Conservation (phyloP, 2,329 filamentous ascomycete species). For the Calonectria montana region DNA sequence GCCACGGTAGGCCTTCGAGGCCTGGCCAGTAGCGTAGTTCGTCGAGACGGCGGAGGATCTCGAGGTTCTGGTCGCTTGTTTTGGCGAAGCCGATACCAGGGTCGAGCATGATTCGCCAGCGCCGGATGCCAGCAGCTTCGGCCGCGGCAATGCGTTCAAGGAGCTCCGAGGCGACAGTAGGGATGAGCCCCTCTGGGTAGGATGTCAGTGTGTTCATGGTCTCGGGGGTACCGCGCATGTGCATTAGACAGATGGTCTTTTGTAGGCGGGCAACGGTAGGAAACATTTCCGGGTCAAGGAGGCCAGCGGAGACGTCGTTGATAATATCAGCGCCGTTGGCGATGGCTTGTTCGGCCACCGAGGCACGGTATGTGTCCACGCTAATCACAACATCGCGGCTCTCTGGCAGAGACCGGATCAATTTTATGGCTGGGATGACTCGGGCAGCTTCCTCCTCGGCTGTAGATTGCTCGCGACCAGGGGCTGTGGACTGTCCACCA, state of each 20-base stretch:
- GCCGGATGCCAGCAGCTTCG: slow-evolving; percentile 81
- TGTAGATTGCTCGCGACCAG: slow-evolving; percentile 75
- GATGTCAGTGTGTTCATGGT: slow-evolving; percentile 80
- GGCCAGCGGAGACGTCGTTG: slow-evolving; percentile 92
- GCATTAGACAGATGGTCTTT: slow-evolving; percentile 87
- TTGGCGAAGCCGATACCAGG: slow-evolving; percentile 97
- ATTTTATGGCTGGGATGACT: slow-evolving; percentile 80
- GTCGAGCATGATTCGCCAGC: slow-evolving; percentile 96
- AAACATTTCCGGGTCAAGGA: slow-evolving; percentile 85
- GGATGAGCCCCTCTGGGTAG: slow-evolving; percentile 77
- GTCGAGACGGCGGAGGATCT: slow-evolving; percentile 76
- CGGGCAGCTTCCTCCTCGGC: slow-evolving; percentile 80
- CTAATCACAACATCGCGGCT: slow-evolving; percentile 77
- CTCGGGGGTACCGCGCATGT: slow-evolving; percentile 88
- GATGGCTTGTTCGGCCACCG: slow-evolving; percentile 82
- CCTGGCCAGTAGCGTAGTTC: slow-evolving; percentile 74
- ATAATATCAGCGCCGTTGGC: slow-evolving; percentile 88
- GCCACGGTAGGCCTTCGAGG: slow-evolving; percentile 81
- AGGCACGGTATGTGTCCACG: slow-evolving; percentile 91
- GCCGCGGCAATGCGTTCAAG: slow-evolving; percentile 77
- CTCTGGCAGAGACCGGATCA: slow-evolving; percentile 76
- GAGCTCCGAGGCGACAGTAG: slow-evolving; percentile 76
- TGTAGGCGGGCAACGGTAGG: slow-evolving; percentile 80
- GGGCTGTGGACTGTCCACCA: slow-evolving; percentile 92
- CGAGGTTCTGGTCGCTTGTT: slow-evolving; percentile 81